Evolutionary conservation across 2,329 filamentous ascomycete genomes (phyloP), one percentile per base, ranked within the genome.

Genomic region (Lasiodiplodia citricola): DNA sequence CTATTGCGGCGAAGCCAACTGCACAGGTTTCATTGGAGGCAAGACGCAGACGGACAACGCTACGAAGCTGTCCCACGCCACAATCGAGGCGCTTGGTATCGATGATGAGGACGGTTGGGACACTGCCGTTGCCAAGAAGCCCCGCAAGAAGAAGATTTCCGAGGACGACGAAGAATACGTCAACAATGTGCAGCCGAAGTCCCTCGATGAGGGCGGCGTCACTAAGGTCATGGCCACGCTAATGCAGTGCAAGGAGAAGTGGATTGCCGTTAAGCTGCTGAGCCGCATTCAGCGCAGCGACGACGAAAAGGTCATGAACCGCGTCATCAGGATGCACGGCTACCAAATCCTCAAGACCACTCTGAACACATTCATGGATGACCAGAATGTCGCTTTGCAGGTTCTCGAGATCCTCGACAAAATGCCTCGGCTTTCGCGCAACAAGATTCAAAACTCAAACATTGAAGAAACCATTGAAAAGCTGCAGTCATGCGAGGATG

Each of bases 161-260:
- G 95, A 97, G 77, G 93, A 97, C 71, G 95, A 97, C 74, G 94
- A 97, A 77, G 95, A 97, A 76, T 98, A 98, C 77, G 91, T 97
- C 79, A 96, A 94, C 80, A 94, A 93, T 79, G 87, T 96, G 70
- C 88, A 95, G 78, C 90, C 92, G 64, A 92, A 90, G 75, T 89
- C 87, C 58, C 87, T 97, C 70, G 90, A 93, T 72, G 92, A 96
- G 75, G 88, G 91, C 69, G 93, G 92, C 71, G 93, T 96, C 70
- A 93, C 91, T 75, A 97, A 96, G 81, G 93, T 97, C 80, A 97
- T 97, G 93, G 94, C 95, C 28, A 91, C 94, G 66, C 88, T 99
- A 69, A 94, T 97, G 89, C 95, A 97, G 80, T 97, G 93, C 86
- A 97, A 97, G 81, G 96, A 99, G 85, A 97, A 97, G 81, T 99